Base-by-base conservation (phyloP, 2,329 filamentous ascomycete species). In the Coleophoma eucalyptorum region DNA sequence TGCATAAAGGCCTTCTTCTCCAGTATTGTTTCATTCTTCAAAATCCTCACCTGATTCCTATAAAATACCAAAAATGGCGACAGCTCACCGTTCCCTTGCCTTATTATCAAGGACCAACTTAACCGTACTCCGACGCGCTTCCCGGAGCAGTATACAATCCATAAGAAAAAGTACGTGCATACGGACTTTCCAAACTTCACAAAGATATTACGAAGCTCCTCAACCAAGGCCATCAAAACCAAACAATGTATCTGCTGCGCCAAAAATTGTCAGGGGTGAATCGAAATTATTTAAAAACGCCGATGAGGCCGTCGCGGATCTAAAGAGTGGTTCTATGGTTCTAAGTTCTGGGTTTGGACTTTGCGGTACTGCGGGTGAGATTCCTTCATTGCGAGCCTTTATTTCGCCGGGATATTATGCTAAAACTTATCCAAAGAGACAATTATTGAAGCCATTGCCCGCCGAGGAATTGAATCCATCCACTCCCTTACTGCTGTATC, bases 311-410 rank as follows among this genome's bases (percentile, higher is more conserved):
- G 59, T 64, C 5, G 57, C 55, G 32, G 62, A 64, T 55, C 21
- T 64, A 37, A 55, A 61, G 50, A 85, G 86, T 60, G 81, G 87
- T 49, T 84, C 82, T 11, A 87, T 81, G 0, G 74, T 93, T 34
- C 73, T 93, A 50, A 90, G 87, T 63, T 85, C 88, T 15, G 89
- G 89, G 1, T 93, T 93, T 66, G 89, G 89, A n/a, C 78, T 93
- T 12, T 92, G 87, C 59, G 89, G 89, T 57, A 86, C 91, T 16
- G 82, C 84, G 49, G 80, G 82, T 83, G 70, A 49, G 72, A 61
- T 46, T 12, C 3, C 10, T 48, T 26, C 11, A 8, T 41, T 18
- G 35, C 37, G 20, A n/a, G 18, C 41, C 3, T n/a, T 13, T 2
- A 41, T 45, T 50, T 32, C 35, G 16, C 3, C 43, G 32, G 45